phyloP scores from a whole-genome alignment of 1,139 yeast species.

The Pichia cactophila region DNA sequence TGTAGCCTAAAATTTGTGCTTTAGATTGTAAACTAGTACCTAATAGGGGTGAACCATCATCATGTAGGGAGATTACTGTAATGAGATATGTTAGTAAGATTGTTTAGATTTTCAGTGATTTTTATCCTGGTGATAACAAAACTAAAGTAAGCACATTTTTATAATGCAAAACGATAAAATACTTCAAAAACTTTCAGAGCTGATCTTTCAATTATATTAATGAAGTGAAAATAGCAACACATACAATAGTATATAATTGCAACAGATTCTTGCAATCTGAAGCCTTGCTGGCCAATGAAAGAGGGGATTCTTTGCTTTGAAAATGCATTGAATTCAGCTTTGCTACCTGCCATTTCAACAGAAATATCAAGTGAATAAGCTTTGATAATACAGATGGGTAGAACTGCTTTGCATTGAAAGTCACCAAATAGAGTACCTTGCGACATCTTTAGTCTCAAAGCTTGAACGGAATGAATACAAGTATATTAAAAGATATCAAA shows the following conservation, averaged over 20 bases:
- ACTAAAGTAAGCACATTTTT: too few species aligned
- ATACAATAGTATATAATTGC: constrained; percentile 54
- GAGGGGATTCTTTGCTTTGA: constrained; percentile 75
- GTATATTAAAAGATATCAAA: too few species aligned
- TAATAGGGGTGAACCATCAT: constrained; percentile 30
- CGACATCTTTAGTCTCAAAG: constrained; percentile 39
- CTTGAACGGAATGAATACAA: too few species aligned
- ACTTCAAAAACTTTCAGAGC: too few species aligned
- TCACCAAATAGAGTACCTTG: constrained; percentile 57
- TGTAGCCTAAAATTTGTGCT: constrained; percentile 71
- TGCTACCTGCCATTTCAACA: constrained; percentile 31
- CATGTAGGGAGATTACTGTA: constrained; percentile 31
- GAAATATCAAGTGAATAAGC: constrained; percentile 61
- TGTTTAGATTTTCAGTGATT: too few species aligned
- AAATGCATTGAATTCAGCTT: constrained; percentile 45
- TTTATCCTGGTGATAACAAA: too few species aligned
- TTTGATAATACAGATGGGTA: constrained; percentile 62
- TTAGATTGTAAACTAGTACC: constrained; percentile 53
- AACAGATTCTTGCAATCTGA: constrained; percentile 67
- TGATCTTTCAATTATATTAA: background rate
- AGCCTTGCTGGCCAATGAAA: constrained; percentile 73
- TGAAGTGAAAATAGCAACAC: constrained; percentile 13
- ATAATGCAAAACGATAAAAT: too few species aligned
- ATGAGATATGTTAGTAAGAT: background rate
- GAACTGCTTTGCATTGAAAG: constrained; percentile 40